phyloP scores from a whole-genome alignment of 768 basidiomycete genomes.

The Russula sp. region DNA sequence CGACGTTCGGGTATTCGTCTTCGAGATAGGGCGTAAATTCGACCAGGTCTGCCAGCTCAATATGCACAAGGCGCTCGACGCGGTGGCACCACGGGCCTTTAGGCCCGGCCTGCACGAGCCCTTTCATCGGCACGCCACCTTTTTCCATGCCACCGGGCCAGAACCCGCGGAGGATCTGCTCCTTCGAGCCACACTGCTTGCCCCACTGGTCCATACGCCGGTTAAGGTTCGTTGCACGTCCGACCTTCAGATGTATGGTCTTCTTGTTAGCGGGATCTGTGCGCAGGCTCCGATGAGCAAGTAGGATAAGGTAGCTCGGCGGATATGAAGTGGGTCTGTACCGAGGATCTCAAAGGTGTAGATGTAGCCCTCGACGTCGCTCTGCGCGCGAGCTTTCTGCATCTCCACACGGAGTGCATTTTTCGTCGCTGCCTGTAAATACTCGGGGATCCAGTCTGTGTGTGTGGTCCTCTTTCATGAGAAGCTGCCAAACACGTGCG shows the following conservation, averaged over 20 bases:
- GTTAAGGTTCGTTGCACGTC: constrained; percentile 63
- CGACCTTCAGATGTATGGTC: constrained; percentile 66
- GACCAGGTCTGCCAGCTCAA: constrained; percentile 68
- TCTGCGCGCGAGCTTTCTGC: constrained; percentile 43
- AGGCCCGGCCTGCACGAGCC: constrained; percentile 51
- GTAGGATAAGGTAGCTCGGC: neutral
- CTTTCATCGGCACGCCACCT: constrained; percentile 44
- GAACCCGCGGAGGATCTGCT: constrained; percentile 65
- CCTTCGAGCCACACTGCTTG: constrained; percentile 73
- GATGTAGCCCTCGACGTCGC: constrained; percentile 69
- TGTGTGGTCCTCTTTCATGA: neutral
- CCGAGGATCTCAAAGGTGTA: constrained; percentile 78
- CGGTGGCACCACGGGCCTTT: constrained; percentile 64
- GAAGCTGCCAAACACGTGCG: neutral
- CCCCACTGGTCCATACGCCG: constrained; percentile 74
- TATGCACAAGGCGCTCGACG: constrained; percentile 70
- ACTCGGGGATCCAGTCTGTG: constrained; percentile 63
- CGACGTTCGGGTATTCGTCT: constrained; percentile 37
- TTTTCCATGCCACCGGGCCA: constrained; percentile 53
- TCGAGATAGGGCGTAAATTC: constrained; percentile 53
- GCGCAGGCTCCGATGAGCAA: neutral
- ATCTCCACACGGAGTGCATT: constrained; percentile 47
- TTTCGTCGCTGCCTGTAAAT: constrained; percentile 55
- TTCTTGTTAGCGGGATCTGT: constrained; percentile 31
- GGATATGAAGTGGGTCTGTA: constrained; percentile 26